phyloP scores from a whole-genome alignment of 441 rosid species.

The Arabidopsis lyrata region DNA sequence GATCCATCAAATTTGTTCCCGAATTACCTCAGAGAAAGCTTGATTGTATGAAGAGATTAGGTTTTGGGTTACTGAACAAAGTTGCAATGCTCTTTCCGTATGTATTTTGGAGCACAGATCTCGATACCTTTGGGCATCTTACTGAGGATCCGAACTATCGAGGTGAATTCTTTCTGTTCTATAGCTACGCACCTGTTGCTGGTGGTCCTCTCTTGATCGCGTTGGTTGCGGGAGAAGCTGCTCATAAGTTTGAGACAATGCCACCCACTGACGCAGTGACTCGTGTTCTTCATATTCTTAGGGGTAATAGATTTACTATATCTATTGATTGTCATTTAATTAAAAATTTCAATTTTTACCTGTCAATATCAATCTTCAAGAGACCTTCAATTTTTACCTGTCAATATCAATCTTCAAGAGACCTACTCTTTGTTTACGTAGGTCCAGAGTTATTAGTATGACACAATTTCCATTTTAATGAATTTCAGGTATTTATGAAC shows the following conservation, averaged over 20 bases:
- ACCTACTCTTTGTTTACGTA: background rate
- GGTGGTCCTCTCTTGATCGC: constrained; percentile 93
- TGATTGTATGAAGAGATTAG: constrained; percentile 89
- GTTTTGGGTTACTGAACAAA: constrained; percentile 90
- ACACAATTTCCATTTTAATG: constrained; percentile 9
- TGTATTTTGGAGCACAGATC: constrained; percentile 91
- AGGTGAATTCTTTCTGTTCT: constrained; percentile 92
- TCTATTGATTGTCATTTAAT: background rate
- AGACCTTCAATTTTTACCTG: background rate
- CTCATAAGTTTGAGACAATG: constrained; percentile 89
- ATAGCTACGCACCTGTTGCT: constrained; percentile 87
- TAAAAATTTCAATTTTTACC: background rate
- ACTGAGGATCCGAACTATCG: constrained; percentile 69
- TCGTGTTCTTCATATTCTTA: constrained; percentile 84
- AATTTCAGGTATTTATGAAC: constrained; percentile 79
- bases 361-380: constrained; percentile 8
- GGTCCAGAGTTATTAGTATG: constrained; percentile 13
- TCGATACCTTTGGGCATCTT: constrained; percentile 92
- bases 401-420: constrained; percentile 3
- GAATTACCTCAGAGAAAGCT: constrained; percentile 97
- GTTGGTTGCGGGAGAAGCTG: constrained; percentile 95
- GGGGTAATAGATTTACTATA: constrained; percentile 52
- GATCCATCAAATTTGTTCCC: constrained; percentile 83
- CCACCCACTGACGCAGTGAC: constrained; percentile 92
- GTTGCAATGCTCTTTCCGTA: constrained; percentile 94